Base-by-base conservation (phyloP, 148 eudicot species). In the Arctostaphylos glauca region DNA sequence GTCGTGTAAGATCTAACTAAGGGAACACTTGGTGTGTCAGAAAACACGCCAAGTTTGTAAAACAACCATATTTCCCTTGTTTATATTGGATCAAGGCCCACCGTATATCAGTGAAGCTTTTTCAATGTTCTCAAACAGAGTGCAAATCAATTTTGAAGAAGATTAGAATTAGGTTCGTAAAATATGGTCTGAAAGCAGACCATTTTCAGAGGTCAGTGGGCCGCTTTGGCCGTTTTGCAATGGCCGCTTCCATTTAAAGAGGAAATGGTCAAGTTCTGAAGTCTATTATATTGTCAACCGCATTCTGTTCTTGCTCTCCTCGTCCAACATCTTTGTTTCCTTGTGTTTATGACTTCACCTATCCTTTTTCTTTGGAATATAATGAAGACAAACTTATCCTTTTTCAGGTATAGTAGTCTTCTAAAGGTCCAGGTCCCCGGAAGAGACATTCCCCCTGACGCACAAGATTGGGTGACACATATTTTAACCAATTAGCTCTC, bases 381-480 rank as follows among this genome's bases (percentile, higher is more conserved):
- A n/a, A n/a, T n/a, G n/a, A n/a, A n/a, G n/a, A n/a, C n/a, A n/a
- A n/a, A n/a, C n/a, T n/a, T n/a, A 8, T 59, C 66, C 2, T 25
- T 83, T 79, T 71, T 44, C 89, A 96, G 99, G 91, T 96, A 97
- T 50, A 55, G 81, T 68, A 92, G 81, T 92, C 97, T 97, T 83
- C 81, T 94, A 71, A 91, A 93, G 85, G 89, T 91, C 54, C 86
- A 89, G 76, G 98, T 97, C 85, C 98, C 97, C 8, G 99, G 99
- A 46, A 90, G 99, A 83, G 99, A 97, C 16, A 93, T 97, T 74
- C 99, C 99, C 2, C 81, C 83, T 6, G 98, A 94, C 84, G 93
- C 99, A 72, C 87, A 85, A 31, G 94, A 86, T 52, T 86, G 97
- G 77, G 84, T 94, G 79, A 76, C 89, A 3, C 93, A 97, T 64